Conservation (phyloP, 768 basidiomycete genomes). For the Termitomyces sp. region DNA sequence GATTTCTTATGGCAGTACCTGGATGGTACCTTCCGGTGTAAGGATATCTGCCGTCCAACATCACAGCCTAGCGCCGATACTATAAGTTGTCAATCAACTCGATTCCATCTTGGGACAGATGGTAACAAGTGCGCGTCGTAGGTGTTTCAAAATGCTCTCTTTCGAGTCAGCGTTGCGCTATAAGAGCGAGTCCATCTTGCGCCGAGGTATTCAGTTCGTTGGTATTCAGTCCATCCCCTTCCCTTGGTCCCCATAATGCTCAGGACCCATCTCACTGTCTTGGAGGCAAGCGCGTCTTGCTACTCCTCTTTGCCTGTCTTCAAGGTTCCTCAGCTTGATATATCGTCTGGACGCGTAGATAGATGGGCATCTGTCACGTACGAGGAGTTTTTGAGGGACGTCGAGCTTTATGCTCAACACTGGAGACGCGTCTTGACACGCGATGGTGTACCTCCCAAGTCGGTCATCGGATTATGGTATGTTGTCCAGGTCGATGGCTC, state of each 20-base stretch:
- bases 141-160: slow-evolving; percentile 18
- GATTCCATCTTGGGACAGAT: slow-evolving; percentile 11
- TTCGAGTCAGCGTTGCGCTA: slow-evolving; percentile 8
- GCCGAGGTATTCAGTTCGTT: not conserved
- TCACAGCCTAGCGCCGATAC: slow-evolving; percentile 7
- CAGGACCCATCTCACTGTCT: slow-evolving; percentile 52
- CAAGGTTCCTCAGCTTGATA: slow-evolving; percentile 45
- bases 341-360: slow-evolving; percentile 19
- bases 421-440: slow-evolving; percentile 46
- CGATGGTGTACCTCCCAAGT: slow-evolving; percentile 40
- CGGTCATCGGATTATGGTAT: slow-evolving; percentile 65
- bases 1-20: slow-evolving; percentile 15
- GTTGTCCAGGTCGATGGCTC: slow-evolving; percentile 19
- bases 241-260: slow-evolving; percentile 23
- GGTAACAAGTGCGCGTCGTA: slow-evolving; percentile 10
- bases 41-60: slow-evolving; percentile 14
- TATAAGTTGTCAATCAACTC: slow-evolving; percentile 14
- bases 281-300: slow-evolving; percentile 45
- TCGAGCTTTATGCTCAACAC: slow-evolving; percentile 54
- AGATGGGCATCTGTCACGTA: slow-evolving; percentile 27
- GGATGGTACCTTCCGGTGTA: slow-evolving; percentile 13
- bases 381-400: slow-evolving; percentile 50
- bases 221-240: slow-evolving; percentile 2
- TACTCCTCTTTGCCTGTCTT: slow-evolving; percentile 49
- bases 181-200: slow-evolving; percentile 6